Base-by-base conservation (phyloP, 805 yeast genomes). In the Phaffomyces thermotolerans region DNA sequence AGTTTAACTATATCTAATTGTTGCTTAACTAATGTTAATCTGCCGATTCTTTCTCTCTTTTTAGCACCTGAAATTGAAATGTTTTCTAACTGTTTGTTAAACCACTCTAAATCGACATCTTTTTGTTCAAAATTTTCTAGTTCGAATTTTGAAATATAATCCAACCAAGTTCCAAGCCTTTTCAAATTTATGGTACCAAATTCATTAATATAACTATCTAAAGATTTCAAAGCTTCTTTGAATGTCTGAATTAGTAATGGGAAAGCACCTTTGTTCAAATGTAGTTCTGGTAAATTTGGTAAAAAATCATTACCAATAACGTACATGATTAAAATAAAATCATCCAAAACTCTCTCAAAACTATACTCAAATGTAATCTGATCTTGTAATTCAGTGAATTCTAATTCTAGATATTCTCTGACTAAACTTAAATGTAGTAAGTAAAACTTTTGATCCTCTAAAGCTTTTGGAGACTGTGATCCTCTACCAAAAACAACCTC, bases 231-330 rank as follows among this genome's bases (percentile, higher is more conserved):
- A 24, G 90, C 79, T 56, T 79, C 80, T 62, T 90, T 93, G 68
- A 93, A 93, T 14, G 96, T 83, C 49, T 82, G 87, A 53, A 93
- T 71, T 56, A 93, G 72, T 27, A 89, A 75, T n/a, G 98, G 96
- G 68, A 93, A 85, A 1, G 98, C 99, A 53, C 97, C 98, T 54
- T 90, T 93, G 60, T 89, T 90, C 52, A 93, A 75, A 61, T 87
- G 90, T 53, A 93, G 72, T 63, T 90, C 95, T 0, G 99, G 99
- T 54, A 95, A 75, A 60, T 93, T 87, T 23, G 99, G 99, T 58
- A 93, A 74, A 79, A 93, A 93, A 73, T 93, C 99, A 60, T 93
- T 93, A 56, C 99, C 99, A 54, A 93, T 87, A 48, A 93, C 95
- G 59, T 87, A 90, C 82, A 88, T 78, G 55, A 91, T 83, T 48